Evolutionary conservation across 176 grass and related monocot genomes (phyloP), one percentile per base, ranked within the genome.

Genomic region (Thinopyrum elongatum): DNA sequence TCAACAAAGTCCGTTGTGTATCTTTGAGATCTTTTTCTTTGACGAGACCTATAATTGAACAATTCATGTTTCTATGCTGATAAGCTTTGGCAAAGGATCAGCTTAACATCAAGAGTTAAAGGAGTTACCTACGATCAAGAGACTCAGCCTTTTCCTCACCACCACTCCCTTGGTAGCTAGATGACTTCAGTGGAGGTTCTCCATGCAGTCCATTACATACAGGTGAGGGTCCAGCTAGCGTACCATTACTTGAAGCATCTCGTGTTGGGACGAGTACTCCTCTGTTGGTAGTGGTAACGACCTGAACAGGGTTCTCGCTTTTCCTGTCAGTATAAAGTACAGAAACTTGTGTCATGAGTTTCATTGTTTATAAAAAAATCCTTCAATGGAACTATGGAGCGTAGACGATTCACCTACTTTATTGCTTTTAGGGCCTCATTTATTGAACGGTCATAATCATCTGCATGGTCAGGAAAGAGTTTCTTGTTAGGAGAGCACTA

Each of bases 361-460:
- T 11, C 4, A 0, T 35, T 82, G 59, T 70, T 67, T 39, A 30
- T 33, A 55, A 15, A 15, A 7, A 61, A 57, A 58, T 68, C n/a
- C 39, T 13, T 65, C 53, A 11, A 78, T 34, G 67, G 42, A 88
- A 84, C 21, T 36, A 76, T 14, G 12, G 53, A 22, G 21, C 65
- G 65, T 25, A 74, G 22, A 93, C 77, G 63, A 71, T 90, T 22
- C 65, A 92, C 96, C 26, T 92, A 98, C 96, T 89, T 98, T 84
- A 89, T 98, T 75, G 86, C 76, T 89, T 95, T 95, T 87, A 98
- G 95, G 71, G 96, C 96, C 83, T 98, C 96, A 14, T 95, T 98
- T 90, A 98, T 98, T 87, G 93, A 98, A 44, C 90, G 93, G 2
- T 98, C 96, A 89, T 94, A 98, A 72, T 98, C 96, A 94, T 98